These are phyloP conservation scores for Ploettnerulaceae sp. DNA, from an alignment of 2,329 filamentous ascomycete species.

Conservation along the genomic window DNA sequence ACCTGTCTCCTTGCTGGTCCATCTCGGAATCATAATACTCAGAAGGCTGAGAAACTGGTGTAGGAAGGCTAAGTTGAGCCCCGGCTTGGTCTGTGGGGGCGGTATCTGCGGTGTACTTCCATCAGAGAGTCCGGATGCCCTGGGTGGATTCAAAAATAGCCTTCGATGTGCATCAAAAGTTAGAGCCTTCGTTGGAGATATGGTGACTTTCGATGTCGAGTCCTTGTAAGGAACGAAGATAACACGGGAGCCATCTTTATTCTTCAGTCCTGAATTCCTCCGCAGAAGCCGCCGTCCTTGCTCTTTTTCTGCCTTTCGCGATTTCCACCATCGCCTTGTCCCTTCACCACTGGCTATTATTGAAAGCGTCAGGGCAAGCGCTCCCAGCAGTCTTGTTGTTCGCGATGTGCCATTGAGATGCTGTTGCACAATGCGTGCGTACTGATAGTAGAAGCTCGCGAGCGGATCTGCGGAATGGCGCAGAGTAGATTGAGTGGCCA, in stretches of 20 bases:
- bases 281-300: conserved; percentile 77
- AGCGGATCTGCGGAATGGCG: conserved; percentile 64
- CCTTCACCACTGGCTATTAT: conserved; percentile 78
- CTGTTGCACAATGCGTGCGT: conserved; percentile 47
- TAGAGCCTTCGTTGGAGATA: conserved; percentile 81
- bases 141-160: conserved; percentile 85
- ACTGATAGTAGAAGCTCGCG: conserved; percentile 57
- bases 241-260: conserved; percentile 90
- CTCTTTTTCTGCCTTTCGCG: conserved; percentile 69
- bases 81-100: conserved; percentile 85
- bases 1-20: conserved; percentile 93
- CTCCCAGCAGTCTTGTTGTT: conserved; percentile 68
- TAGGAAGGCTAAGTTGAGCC: conserved; percentile 89
- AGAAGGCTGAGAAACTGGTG: conserved; percentile 95
- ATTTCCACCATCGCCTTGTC: conserved; percentile 71
- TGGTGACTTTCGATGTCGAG: conserved; percentile 83
- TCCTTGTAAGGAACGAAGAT: conserved; percentile 94
- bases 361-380: conserved; percentile 68
- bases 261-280: conserved; percentile 86
- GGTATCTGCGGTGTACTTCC: conserved; percentile 64
- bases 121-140: conserved; percentile 72
- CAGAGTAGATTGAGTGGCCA: conserved; percentile 87
- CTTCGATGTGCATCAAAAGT: conserved; percentile 96
- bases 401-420: conserved; percentile 61
- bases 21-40: conserved; percentile 95